A percentile compares a stretch with the other conserved stretches of the same genome.
Conservation (phyloP, 768 basidiomycete genomes). For the Collybiopsis luxurians region DNA sequence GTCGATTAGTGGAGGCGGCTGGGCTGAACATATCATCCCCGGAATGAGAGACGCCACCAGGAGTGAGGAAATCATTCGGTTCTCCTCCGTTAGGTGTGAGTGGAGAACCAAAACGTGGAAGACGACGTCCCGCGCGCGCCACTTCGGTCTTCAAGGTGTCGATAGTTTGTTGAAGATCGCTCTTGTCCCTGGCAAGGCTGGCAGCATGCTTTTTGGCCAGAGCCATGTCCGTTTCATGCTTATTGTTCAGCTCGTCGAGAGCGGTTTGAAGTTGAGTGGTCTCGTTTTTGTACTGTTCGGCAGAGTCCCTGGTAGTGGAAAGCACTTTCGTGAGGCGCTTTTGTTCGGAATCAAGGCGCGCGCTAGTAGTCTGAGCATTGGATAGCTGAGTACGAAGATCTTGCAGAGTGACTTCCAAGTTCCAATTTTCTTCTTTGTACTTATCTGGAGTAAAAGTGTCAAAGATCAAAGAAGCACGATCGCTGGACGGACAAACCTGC, state of each 20-base stretch:
- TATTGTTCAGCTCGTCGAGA: conserved; percentile 75
- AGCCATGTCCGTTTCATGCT: conserved; percentile 95
- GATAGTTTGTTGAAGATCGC: conserved; percentile 79
- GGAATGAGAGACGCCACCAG: conserved; percentile 50
- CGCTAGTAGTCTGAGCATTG: conserved; percentile 60
- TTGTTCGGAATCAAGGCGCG: conserved; percentile 78
- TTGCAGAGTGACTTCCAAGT: conserved; percentile 90
- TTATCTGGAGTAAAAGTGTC: conserved; percentile 54
- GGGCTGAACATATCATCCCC: conserved; percentile 68
- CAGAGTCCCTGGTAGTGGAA: conserved; percentile 64
- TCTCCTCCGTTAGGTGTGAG: conserved; percentile 60
- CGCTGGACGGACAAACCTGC: conserved; percentile 49
- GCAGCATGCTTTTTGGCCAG: conserved; percentile 87
- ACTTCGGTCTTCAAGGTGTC: conserved; percentile 76
- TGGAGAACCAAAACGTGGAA: conserved; percentile 70
- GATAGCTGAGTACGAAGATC: conserved; percentile 72
- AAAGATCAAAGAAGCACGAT: conserved; percentile 6
- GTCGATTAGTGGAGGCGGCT: conserved; percentile 59
- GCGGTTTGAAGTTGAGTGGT: conserved; percentile 62
- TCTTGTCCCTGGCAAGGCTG: conserved; percentile 87
- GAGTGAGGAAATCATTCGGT: conserved; percentile 51
- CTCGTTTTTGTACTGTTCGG: conserved; percentile 88
- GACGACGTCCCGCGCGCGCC: conserved; percentile 56
- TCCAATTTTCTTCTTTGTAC: conserved; percentile 99
- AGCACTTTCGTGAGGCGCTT: conserved; percentile 78